A percentile compares a stretch with the other conserved stretches of the same genome.
Conservation (phyloP, 2,329 filamentous ascomycete genomes). For the Dactylellina parvicollis region DNA sequence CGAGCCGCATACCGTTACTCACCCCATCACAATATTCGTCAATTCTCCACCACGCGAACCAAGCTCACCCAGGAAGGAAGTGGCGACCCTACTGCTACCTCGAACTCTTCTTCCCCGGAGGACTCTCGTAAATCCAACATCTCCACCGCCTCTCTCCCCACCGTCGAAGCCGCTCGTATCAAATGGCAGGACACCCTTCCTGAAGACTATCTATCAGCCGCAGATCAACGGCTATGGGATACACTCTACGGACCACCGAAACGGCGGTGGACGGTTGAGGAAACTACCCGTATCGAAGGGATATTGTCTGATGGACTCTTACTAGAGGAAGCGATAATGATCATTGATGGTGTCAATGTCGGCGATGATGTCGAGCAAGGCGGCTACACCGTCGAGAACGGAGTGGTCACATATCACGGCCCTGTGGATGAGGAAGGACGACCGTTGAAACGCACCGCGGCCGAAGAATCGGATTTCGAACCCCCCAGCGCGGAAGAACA, state of each 20-base stretch:
- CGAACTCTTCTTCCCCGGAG: not conserved
- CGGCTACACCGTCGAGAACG: constrained; percentile 33
- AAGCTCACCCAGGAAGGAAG: not conserved
- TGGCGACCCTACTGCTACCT: not conserved
- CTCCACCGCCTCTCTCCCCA: constrained; percentile 1
- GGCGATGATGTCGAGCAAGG: not conserved
- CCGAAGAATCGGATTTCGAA: not conserved
- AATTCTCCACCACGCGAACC: not conserved
- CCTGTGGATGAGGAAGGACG: constrained; percentile 39
- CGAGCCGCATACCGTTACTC: not conserved
- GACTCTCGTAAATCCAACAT: constrained; percentile 9
- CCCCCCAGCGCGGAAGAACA: not conserved
- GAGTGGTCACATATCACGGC: constrained; percentile 36
- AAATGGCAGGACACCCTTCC: constrained; percentile 48
- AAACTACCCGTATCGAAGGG: constrained; percentile 25
- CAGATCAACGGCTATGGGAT: constrained; percentile 37
- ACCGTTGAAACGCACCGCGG: constrained; percentile 11
- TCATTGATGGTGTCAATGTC: constrained; percentile 30
- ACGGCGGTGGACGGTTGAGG: constrained; percentile 27
- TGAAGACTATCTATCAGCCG: not conserved
- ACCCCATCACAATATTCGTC: not conserved
- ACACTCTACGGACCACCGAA: constrained; percentile 45
- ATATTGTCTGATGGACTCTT: constrained; percentile 31
- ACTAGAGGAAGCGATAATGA: constrained; percentile 38
- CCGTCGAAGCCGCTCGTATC: constrained; percentile 18